Conservation (phyloP, 768 basidiomycete genomes). For the Leucosporidium creatinivorum region DNA sequence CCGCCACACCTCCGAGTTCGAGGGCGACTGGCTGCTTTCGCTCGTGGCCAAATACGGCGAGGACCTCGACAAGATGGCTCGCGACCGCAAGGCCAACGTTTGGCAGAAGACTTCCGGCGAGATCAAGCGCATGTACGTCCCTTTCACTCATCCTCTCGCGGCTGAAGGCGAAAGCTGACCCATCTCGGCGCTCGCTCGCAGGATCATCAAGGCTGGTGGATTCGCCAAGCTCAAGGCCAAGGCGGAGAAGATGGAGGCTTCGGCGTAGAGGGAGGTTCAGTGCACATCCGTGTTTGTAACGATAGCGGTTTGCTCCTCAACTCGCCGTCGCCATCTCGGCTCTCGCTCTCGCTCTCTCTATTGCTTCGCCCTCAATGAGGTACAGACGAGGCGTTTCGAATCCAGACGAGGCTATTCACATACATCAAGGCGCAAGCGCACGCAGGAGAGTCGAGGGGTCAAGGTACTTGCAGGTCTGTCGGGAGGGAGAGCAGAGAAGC, state of each 20-base stretch:
- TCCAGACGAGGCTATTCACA: too few relatives aligned
- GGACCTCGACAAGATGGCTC: conserved; percentile 68
- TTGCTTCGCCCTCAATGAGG: too few relatives aligned
- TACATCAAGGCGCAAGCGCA: too few relatives aligned
- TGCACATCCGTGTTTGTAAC: too few relatives aligned
- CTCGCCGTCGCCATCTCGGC: too few relatives aligned
- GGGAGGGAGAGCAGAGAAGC: too few relatives aligned
- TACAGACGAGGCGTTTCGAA: too few relatives aligned
- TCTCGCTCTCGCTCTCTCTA: too few relatives aligned
- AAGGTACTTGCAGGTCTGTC: too few relatives aligned
- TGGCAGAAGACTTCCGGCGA: conserved; percentile 80
- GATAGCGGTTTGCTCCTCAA: too few relatives aligned
- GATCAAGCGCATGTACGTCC: conserved; percentile 42
- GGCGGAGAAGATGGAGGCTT: neutral
- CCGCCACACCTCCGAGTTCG: conserved; percentile 63
- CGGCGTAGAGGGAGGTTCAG: neutral
- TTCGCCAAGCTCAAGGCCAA: conserved; percentile 18
- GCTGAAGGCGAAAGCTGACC: neutral
- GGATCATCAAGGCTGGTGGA: conserved; percentile 30
- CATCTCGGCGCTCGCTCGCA: neutral
- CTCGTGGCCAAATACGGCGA: conserved; percentile 64
- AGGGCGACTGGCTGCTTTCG: conserved; percentile 58
- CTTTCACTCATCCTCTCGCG: neutral
- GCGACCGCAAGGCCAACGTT: conserved; percentile 68
- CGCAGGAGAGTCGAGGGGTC: too few relatives aligned